These are phyloP conservation scores for Daedalea quercina DNA, from an alignment of 768 basidiomycete species.

Conservation along the genomic window DNA sequence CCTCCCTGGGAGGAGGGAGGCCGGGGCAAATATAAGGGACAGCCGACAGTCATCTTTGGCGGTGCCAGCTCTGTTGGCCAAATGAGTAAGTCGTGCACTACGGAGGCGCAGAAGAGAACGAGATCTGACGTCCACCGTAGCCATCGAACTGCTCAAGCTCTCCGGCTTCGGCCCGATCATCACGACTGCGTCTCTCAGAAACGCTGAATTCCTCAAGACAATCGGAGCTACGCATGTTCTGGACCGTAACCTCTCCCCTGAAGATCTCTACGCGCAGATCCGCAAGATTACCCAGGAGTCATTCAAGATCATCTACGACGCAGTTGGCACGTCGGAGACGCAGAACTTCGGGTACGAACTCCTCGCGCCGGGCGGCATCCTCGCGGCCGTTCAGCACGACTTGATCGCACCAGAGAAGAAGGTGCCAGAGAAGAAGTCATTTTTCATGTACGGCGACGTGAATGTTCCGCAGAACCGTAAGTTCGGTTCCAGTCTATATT, in stretches of 20 bases:
- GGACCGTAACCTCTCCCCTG: slow-evolving; percentile 12
- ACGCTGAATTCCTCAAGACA: slow-evolving; percentile 11
- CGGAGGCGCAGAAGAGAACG: neutral
- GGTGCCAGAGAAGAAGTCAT: slow-evolving; percentile 6
- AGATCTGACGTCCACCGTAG: slow-evolving; percentile 1
- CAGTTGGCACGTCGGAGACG: slow-evolving; percentile 6
- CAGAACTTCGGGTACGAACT: slow-evolving; percentile 9
- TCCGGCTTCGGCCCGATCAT: slow-evolving; percentile 23
- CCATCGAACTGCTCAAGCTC: slow-evolving; percentile 18
- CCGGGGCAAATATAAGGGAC: slow-evolving; percentile 13
- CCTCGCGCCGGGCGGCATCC: slow-evolving; percentile 11
- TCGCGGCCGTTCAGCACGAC: slow-evolving; percentile 1
- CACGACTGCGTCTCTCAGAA: slow-evolving; percentile 9
- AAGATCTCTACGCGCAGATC: neutral
- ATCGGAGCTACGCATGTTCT: slow-evolving; percentile 22
- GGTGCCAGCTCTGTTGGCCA: slow-evolving; percentile 23
- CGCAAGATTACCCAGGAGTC: slow-evolving; percentile 4
- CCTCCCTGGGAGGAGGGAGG: slow-evolving; percentile 19
- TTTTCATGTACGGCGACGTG: slow-evolving; percentile 10
- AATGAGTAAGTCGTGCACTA: slow-evolving; percentile 10
- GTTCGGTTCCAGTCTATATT: slow-evolving; percentile 10
- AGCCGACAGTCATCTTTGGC: slow-evolving; percentile 20
- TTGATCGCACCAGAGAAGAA: neutral
- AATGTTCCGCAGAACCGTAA: slow-evolving; percentile 3
- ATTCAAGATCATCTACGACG: slow-evolving; percentile 13